Base-by-base conservation (phyloP, 1,139 yeast species). In the Meyerozyma sp. region DNA sequence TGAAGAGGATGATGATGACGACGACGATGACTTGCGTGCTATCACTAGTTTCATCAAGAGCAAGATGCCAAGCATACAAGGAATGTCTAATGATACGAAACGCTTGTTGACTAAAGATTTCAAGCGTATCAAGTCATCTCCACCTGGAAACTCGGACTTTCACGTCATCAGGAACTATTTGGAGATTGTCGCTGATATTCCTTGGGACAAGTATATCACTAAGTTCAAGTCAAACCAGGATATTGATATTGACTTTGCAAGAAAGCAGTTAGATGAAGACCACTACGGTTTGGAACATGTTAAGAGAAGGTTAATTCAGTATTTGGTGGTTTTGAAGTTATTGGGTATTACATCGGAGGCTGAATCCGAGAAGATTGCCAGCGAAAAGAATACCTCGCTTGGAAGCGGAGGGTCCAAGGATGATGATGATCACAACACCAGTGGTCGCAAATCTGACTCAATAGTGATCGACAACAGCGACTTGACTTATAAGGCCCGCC, bases 231-330 rank as follows among this genome's bases (percentile, higher is more conserved):
- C 65, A n/a, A 70, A 72, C 49, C 65, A 62, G 43, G 74, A 72
- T 36, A 67, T 81, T 42, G 80, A 85, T 51, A 62, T 87, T 21
- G 60, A 55, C 1, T 62, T 61, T 10, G 95, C 95, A 0, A 73
- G 75, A 46, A 60, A 64, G 16, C 81, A 82, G 48, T 68, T 91
- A 36, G 89, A 90, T 58, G 73, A 72, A 29, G 96, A 89, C 53
- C 97, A 91, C 63, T 87, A 81, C 59, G 97, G 97, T 0, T 71
- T 91, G 58, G 80, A 81, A 46, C 81, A 83, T 49, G 95, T 89
- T 41, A 91, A 91, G 61, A 84, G 79, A 53, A 73, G 97, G 44
- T 74, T 91, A 44, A 64, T 90, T 40, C 96, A 91, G 59, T 89
- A 88, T 57, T 67, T 88, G 42, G 90, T 93, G 8, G 91, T 89